A percentile compares a stretch with the other conserved stretches of the same genome.
phyloP scores from a whole-genome alignment of 192 early-diverging fungal species.

The Coemansia sp. region DNA sequence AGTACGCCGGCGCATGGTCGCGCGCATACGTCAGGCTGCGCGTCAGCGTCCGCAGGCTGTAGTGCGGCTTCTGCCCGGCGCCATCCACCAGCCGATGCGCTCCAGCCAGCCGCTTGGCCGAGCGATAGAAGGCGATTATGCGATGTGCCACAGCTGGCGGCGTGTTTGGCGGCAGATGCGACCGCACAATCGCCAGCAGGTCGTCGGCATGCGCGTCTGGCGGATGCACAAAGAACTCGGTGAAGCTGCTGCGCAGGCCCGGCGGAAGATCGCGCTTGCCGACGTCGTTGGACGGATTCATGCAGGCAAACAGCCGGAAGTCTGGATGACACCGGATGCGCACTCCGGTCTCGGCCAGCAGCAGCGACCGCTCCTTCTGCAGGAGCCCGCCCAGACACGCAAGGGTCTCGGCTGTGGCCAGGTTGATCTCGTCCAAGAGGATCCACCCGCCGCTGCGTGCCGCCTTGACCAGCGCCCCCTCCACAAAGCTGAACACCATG shows the following conservation, averaged over 20 bases:
- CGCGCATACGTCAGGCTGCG: conserved; percentile 81
- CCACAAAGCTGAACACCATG: conserved; percentile 89
- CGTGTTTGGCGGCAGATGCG: conserved; percentile 63
- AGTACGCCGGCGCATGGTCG: conserved; percentile 70
- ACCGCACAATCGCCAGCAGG: conserved; percentile 74
- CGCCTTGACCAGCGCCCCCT: conserved; percentile 90
- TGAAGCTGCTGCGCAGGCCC: conserved; percentile 88
- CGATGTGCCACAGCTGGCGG: conserved; percentile 48
- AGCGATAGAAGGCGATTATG: conserved; percentile 81
- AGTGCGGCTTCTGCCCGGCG: conserved; percentile 82
- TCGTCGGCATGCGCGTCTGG: conserved; percentile 83
- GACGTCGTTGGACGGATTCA: conserved; percentile 99
- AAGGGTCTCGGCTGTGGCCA: conserved; percentile 94
- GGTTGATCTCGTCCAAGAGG: conserved; percentile 95
- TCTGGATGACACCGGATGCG: conserved; percentile 84
- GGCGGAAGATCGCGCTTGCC: conserved; percentile 95
- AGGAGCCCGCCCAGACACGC: conserved; percentile 89
- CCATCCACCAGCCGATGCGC: conserved; percentile 85
- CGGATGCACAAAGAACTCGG: conserved; percentile 92
- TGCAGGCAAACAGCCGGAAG: conserved; percentile 96
- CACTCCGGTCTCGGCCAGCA: conserved; percentile 92
- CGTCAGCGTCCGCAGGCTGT: conserved; percentile 90
- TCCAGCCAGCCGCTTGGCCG: conserved; percentile 67
- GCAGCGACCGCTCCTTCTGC: conserved; percentile 78
- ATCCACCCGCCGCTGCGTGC: conserved; percentile 94